Percentiles rank a stretch among this genome's conserved stretches.
Evolutionary conservation across 192 early-diverging fungal genomes (phyloP).

Genomic region (Umbelopsis sp.): DNA sequence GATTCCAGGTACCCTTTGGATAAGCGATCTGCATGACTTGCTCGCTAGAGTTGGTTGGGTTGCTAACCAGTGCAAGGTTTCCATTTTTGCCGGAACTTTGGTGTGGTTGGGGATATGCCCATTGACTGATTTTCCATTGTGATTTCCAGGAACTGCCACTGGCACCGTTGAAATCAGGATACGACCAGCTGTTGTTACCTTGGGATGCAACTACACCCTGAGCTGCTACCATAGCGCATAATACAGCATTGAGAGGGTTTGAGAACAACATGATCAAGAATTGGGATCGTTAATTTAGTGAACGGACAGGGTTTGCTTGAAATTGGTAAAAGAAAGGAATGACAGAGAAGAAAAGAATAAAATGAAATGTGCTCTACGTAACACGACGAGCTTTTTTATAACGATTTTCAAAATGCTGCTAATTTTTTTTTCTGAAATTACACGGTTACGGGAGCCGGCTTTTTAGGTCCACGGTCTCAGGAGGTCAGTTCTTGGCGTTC

Average conservation of each 20-base stretch:
- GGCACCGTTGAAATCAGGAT: background rate
- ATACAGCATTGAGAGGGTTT: too few relatives aligned
- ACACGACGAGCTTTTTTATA: too few relatives aligned
- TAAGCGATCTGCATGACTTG: constrained; percentile 33
- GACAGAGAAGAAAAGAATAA: too few relatives aligned
- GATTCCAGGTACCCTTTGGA: constrained; percentile 33
- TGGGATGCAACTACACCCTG: background rate
- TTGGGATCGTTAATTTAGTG: background rate
- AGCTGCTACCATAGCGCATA: background rate
- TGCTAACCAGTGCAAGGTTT: background rate
- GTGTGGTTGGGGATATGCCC: background rate
- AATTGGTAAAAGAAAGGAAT: background rate
- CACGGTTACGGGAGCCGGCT: too few relatives aligned
- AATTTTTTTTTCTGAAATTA: too few relatives aligned
- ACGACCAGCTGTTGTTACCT: background rate
- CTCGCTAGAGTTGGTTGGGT: constrained; percentile 10
- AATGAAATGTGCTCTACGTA: too few relatives aligned
- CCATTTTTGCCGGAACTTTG: background rate
- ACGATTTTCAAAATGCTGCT: too few relatives aligned
- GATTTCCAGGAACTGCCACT: background rate
- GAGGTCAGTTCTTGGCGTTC: too few relatives aligned
- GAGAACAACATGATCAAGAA: background rate
- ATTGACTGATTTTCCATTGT: background rate
- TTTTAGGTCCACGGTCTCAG: too few relatives aligned
- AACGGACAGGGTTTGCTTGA: background rate